These are phyloP conservation scores for Gnomoniopsis smithogilvyi DNA, from an alignment of 2,329 filamentous ascomycete species.

Conservation along the genomic window DNA sequence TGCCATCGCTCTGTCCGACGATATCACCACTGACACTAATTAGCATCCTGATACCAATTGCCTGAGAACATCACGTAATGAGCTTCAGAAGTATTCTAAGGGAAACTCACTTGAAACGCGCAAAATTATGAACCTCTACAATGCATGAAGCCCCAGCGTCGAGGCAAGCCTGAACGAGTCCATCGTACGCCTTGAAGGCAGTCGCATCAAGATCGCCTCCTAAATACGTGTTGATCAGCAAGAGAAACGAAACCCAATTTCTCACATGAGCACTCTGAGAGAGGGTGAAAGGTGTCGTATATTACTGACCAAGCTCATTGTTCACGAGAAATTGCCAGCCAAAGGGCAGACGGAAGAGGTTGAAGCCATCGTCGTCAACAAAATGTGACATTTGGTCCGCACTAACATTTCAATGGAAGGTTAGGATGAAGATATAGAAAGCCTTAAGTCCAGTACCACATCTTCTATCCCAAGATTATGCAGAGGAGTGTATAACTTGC, in stretches of 20 bases:
- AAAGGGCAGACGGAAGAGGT: conserved; percentile 53
- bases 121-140: conserved; percentile 31
- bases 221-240: not conserved
- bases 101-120: conserved; percentile 30
- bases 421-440: no score
- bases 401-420: conserved; percentile 22
- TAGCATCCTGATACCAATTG: conserved; percentile 20
- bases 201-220: conserved; percentile 31
- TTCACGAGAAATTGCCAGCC: conserved; percentile 50
- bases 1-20: conserved; percentile 58
- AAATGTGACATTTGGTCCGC: conserved; percentile 54
- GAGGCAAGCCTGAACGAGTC: conserved; percentile 46
- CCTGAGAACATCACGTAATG: not conserved
- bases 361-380: conserved; percentile 47
- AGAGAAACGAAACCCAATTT: not conserved
- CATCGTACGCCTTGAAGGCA: conserved; percentile 42
- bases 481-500: conserved; percentile 11
- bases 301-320: conserved; percentile 34
- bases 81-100: conserved; percentile 33
- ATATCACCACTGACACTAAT: conserved; percentile 59
- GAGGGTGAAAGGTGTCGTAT: not conserved
- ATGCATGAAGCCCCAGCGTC: conserved; percentile 45
- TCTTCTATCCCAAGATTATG: no score
- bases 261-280: not conserved
- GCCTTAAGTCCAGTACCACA: no score